Evolutionary conservation across 1,139 yeast species (phyloP).

Genomic region (Geotrichum fermentans): DNA sequence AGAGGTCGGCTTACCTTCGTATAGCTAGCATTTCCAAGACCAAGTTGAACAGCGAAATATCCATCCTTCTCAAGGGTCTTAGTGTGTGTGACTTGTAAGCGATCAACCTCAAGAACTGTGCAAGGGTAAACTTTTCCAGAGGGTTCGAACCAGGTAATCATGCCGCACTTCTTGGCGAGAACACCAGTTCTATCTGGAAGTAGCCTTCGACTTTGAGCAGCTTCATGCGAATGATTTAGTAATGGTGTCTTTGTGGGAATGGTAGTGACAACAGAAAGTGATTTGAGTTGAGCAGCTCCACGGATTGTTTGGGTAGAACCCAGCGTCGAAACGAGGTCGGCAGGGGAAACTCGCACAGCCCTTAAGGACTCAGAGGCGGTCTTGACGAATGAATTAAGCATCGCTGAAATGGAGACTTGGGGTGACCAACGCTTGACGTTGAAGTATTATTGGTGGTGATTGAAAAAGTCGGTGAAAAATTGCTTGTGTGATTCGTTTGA

Average conservation of each 20-base stretch:
- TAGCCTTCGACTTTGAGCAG: constrained; percentile 51
- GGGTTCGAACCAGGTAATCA: constrained; percentile 76
- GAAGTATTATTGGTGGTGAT: constrained; percentile 11
- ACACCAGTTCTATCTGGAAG: constrained; percentile 77
- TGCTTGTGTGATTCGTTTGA: constrained; percentile 4
- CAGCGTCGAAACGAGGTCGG: constrained; percentile 11
- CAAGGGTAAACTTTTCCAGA: constrained; percentile 61
- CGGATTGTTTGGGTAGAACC: constrained; percentile 16
- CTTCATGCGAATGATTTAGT: constrained; percentile 37
- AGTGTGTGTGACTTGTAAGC: constrained; percentile 76
- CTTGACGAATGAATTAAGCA: constrained; percentile 10
- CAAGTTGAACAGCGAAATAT: constrained; percentile 80
- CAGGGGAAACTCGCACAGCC: background rate
- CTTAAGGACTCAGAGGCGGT: constrained; percentile 10
- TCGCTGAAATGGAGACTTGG: background rate
- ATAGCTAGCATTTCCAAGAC: constrained; percentile 67
- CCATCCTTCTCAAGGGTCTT: constrained; percentile 70
- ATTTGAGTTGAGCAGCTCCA: constrained; percentile 34
- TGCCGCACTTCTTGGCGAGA: constrained; percentile 78
- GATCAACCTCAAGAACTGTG: constrained; percentile 81
- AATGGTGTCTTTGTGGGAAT: constrained; percentile 33
- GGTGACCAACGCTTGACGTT: constrained; percentile 2
- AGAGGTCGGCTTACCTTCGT: constrained; percentile 60
- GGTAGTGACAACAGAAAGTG: constrained; percentile 34
- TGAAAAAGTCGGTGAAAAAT: constrained; percentile 5